Base-by-base conservation (phyloP, 2,329 filamentous ascomycete species). In the Fusarium sp. region DNA sequence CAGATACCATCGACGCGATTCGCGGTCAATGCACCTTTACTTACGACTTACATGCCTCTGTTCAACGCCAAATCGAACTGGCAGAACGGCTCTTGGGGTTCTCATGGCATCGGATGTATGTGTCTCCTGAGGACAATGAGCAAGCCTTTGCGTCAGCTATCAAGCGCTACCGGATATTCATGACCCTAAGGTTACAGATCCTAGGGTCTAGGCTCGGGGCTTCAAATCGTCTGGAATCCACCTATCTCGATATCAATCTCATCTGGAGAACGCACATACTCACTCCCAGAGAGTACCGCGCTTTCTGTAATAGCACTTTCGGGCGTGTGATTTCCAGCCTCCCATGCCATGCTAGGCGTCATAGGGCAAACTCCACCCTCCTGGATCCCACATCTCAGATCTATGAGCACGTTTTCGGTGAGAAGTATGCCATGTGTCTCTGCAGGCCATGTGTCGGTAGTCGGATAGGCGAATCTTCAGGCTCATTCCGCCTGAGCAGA, bases 181-280 rank as follows among this genome's bases (percentile, higher is more conserved):
- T 73, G 61, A 61, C 57, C 17, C 27, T 72, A 23, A n/a, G 46
- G 10, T 55, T 17, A 15, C 27, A 27, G 37, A 55, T 62, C 14
- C 33, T 22, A 30, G 20, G 23, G 27, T 22, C 25, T 17, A 23
- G 40, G 5, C 47, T 58, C 27, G 20, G 32, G 17, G 22, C 14
- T 19, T 35, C 25, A n/a, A 37, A 40, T 19, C n/a, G 25, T 20
- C 41, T 44, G 5, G 13, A 4, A 5, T 48, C 62, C 6, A 32
- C 62, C 3, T 62, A 70, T 44, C 35, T 73, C 17, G 68, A 67
- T 46, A 61, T 71, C 15, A 60, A 73, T 14, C 54, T 71, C 19
- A 62, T 65, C 15, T 71, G 54, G 59, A 68, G 62, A 52, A 71
- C 68, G 11, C 70, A 73, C 23, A 59, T 62, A 50, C 63, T 71